phyloP scores from a whole-genome alignment of 202 grass and related monocot species.

The Sporobolus alterniflorus region DNA sequence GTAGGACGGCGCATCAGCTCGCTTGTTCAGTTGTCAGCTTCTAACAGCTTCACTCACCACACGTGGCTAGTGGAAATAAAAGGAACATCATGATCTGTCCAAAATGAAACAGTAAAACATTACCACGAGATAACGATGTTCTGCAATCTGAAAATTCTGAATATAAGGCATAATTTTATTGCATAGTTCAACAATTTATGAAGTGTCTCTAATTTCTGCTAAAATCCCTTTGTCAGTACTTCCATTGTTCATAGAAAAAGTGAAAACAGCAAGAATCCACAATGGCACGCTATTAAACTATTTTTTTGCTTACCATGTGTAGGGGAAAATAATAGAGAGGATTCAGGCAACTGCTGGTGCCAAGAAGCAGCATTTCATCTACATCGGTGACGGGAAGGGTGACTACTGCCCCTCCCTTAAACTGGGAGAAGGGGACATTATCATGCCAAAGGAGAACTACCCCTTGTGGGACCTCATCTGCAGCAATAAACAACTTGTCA shows the following conservation, averaged over 20 bases:
- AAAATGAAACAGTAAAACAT: not conserved
- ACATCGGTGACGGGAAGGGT: conserved; percentile 76
- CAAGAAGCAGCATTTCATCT: conserved; percentile 59
- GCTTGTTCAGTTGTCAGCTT: not conserved
- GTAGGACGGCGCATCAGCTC: conserved; percentile 27
- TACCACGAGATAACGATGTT: not conserved
- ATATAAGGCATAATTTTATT: not conserved
- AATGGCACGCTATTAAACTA: conserved; percentile 22
- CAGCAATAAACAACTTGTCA: conserved; percentile 51
- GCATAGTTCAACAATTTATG: not conserved
- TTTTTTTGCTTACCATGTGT: conserved; percentile 30
- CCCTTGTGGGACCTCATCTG: conserved; percentile 71
- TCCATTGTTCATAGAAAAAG: not conserved
- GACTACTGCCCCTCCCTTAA: conserved; percentile 84
- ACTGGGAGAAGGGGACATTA: conserved; percentile 64
- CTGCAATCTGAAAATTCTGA: conserved; percentile 25
- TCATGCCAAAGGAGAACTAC: conserved; percentile 87
- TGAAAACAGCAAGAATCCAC: not conserved
- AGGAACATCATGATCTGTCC: conserved; percentile 10
- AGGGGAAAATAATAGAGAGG: conserved; percentile 78
- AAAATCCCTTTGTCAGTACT: not conserved
- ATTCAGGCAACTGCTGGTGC: conserved; percentile 36
- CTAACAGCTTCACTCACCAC: not conserved
- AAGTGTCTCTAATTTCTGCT: not conserved
- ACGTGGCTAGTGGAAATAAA: conserved; percentile 20